Percentiles rank a stretch among this genome's conserved stretches.
These are phyloP conservation scores for Osmanthus fragrans DNA, from an alignment of 257 asterid species.

Conservation along the genomic window DNA sequence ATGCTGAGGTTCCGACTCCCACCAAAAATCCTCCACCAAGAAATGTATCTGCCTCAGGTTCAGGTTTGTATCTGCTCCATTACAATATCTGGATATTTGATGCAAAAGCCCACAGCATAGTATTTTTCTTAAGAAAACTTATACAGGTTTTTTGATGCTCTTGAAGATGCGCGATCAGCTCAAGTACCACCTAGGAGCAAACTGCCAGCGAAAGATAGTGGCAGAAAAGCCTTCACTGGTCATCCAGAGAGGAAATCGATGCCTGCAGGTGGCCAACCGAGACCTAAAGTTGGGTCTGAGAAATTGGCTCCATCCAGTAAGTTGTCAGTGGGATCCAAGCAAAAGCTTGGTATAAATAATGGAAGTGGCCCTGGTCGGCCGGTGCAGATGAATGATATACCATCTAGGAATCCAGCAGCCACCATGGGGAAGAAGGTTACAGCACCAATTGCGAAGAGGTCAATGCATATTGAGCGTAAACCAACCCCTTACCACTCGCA, in stretches of 20 bases:
- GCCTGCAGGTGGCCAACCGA: constrained; percentile 36
- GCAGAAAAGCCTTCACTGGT: constrained; percentile 42
- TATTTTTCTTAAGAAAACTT: constrained; percentile 59
- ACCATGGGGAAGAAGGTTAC: constrained; percentile 40
- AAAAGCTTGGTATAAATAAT: constrained; percentile 47
- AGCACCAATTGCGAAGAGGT: constrained; percentile 38
- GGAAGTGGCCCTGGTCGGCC: constrained; percentile 90
- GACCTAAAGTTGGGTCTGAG: constrained; percentile 42
- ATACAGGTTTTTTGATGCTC: constrained; percentile 68
- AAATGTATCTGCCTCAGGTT: constrained; percentile 51
- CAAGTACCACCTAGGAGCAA: constrained; percentile 45
- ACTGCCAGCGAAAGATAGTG: constrained; percentile 35
- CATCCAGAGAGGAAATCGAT: constrained; percentile 43
- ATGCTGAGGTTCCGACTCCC: constrained; percentile 67
- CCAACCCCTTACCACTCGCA: constrained; percentile 34
- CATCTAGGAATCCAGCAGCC: constrained; percentile 43
- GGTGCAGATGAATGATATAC: constrained; percentile 39
- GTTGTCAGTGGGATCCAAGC: constrained; percentile 41
- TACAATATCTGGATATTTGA: constrained; percentile 27
- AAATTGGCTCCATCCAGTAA: constrained; percentile 35
- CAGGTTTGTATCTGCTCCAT: constrained; percentile 58
- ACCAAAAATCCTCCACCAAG: constrained; percentile 47
- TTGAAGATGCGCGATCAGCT: constrained; percentile 66
- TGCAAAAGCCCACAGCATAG: constrained; percentile 26
- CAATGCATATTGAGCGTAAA: constrained; percentile 30